Evolutionary conservation across 202 grass and related monocot species (phyloP).

Genomic region (Thinopyrum obtusiflorum): DNA sequence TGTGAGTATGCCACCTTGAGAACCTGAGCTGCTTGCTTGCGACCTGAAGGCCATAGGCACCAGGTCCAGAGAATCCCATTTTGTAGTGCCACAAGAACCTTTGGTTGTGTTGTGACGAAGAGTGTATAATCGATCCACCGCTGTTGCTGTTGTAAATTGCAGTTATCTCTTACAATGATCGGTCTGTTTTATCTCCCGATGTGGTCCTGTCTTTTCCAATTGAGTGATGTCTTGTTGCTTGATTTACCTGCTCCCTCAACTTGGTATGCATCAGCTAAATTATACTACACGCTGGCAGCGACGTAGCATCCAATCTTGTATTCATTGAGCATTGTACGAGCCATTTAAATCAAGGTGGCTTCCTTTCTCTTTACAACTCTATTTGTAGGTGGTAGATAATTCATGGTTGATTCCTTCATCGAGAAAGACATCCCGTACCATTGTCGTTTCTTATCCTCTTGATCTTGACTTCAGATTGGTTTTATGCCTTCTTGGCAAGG

Average conservation of each 20-base stretch:
- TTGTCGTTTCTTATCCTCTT: no score
- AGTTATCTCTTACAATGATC: slow-evolving; percentile 12
- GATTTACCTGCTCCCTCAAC: neutral
- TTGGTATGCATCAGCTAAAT: neutral
- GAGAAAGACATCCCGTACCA: no score
- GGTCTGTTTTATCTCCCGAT: neutral
- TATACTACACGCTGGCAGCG: no score
- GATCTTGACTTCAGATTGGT: no score
- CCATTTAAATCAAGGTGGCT: no score
- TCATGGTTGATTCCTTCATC: no score
- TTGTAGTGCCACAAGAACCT: slow-evolving; percentile 29
- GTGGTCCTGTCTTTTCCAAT: neutral
- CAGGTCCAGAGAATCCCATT: slow-evolving; percentile 24
- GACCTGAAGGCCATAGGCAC: neutral
- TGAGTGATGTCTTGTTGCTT: neutral
- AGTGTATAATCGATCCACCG: slow-evolving; percentile 29
- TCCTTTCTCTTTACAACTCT: no score
- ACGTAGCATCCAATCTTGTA: no score
- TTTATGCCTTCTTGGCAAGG: no score
- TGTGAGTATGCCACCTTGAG: neutral
- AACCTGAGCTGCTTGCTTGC: slow-evolving; percentile 9
- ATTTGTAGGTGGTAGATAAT: no score
- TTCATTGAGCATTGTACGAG: no score
- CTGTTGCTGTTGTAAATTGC: slow-evolving; percentile 2
- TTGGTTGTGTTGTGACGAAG: slow-evolving; percentile 11